Percentiles rank a stretch among this genome's conserved stretches.
These are phyloP conservation scores for Crepidotus variabilis DNA, from an alignment of 768 basidiomycete genomes.

Conservation along the genomic window DNA sequence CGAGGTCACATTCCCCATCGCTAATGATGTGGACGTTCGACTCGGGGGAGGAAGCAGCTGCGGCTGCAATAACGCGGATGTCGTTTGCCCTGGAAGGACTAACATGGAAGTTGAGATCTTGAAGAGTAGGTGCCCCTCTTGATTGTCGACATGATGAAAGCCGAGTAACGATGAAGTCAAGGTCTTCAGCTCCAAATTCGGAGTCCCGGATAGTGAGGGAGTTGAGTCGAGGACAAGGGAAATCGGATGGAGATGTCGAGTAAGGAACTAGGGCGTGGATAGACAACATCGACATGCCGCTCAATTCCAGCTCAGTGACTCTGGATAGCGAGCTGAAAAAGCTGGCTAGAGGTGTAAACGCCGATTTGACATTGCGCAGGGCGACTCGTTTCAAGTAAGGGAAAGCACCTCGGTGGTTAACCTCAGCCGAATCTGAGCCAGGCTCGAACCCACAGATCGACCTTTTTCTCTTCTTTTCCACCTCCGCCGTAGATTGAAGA, in stretches of 20 bases:
- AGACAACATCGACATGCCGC: slow-evolving; percentile 29
- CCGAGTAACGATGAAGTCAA: slow-evolving; percentile 22
- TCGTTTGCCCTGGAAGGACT: slow-evolving; percentile 12
- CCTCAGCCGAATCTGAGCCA: slow-evolving; percentile 12
- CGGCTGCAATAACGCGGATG: slow-evolving; percentile 16
- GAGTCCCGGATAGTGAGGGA: slow-evolving; percentile 26
- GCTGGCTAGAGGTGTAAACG: slow-evolving; percentile 23
- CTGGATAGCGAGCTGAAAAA: slow-evolving; percentile 28
- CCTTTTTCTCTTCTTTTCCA: slow-evolving; percentile 3
- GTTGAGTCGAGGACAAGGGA: slow-evolving; percentile 30
- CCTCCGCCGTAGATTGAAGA: background rate
- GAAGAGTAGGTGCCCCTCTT: slow-evolving; percentile 18
- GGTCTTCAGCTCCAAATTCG: slow-evolving; percentile 21
- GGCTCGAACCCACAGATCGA: slow-evolving; percentile 8
- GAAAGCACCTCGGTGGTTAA: slow-evolving; percentile 23
- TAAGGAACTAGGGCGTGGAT: slow-evolving; percentile 28
- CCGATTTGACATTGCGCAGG: slow-evolving; percentile 34
- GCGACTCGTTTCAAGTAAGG: slow-evolving; percentile 32
- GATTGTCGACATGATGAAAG: slow-evolving; percentile 22
- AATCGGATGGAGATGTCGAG: slow-evolving; percentile 8
- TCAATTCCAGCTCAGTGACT: slow-evolving; percentile 29
- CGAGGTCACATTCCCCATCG: slow-evolving; percentile 18
- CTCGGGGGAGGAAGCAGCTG: slow-evolving; percentile 11
- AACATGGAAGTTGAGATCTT: slow-evolving; percentile 30
- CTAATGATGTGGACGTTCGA: slow-evolving; percentile 21